Evolutionary conservation across 441 rosid species (phyloP).

Genomic region (Pelargonium fulgidum): DNA sequence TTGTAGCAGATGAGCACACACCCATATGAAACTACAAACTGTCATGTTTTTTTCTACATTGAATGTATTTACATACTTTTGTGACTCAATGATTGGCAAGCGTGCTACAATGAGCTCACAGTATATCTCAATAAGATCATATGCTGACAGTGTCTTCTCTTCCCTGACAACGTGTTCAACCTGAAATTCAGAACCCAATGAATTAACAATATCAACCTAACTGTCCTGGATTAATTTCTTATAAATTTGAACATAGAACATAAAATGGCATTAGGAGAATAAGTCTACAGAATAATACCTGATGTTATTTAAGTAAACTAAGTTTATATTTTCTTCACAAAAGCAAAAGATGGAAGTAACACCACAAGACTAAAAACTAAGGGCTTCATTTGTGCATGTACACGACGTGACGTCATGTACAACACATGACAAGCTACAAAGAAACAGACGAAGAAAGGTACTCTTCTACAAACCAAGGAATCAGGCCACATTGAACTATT

Average conservation of each 20-base stretch:
- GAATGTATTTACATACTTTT: constrained; percentile 43
- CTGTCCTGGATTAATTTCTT: not conserved
- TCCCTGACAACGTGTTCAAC: constrained; percentile 94
- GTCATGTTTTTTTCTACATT: not conserved
- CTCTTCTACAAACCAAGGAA: not conserved
- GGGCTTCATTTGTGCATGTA: not conserved
- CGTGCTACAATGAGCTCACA: constrained; percentile 84
- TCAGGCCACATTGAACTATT: not conserved
- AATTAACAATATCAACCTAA: not conserved
- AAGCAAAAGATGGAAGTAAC: not conserved
- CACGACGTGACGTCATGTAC: not conserved
- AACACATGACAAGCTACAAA: not conserved
- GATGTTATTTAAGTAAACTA: not conserved
- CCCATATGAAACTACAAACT: not conserved
- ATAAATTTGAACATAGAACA: not conserved
- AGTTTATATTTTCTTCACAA: not conserved
- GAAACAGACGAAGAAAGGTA: not conserved
- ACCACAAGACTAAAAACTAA: not conserved
- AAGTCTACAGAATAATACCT: not conserved
- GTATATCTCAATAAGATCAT: constrained; percentile 74
- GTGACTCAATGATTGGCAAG: constrained; percentile 73
- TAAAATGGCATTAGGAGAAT: not conserved
- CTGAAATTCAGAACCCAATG: constrained; percentile 26
- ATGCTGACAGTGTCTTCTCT: constrained; percentile 88
- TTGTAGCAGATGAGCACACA: not conserved